Evolutionary conservation across 176 grass and related monocot genomes (phyloP).

Genomic region (barley (Hordeum vulgare)): DNA sequence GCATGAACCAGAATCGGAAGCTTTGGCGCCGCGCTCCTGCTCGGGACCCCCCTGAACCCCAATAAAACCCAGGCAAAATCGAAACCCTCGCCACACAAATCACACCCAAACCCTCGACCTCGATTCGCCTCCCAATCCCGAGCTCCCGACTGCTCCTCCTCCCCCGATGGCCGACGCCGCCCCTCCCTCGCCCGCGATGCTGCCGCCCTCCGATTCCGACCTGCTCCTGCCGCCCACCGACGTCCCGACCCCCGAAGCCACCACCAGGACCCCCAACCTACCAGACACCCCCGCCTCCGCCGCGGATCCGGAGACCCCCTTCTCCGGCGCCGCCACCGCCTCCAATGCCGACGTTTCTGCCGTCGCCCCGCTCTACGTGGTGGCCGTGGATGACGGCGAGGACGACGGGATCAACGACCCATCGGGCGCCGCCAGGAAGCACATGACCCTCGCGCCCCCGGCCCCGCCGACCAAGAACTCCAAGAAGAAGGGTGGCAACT

Average conservation of each 20-base stretch:
- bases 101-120: not conserved
- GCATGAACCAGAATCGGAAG: not conserved
- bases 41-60: not conserved
- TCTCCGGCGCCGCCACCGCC: constrained; percentile 20
- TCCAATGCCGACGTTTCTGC: constrained; percentile 28
- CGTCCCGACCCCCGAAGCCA: constrained; percentile 3
- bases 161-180: not conserved
- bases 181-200: not conserved
- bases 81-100: not conserved
- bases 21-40: not conserved
- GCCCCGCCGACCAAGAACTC: constrained; percentile 54
- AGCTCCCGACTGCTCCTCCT: not conserved
- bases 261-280: constrained; percentile 17
- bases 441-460: constrained; percentile 32
- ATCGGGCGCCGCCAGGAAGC: constrained; percentile 12
- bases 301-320: constrained; percentile 22
- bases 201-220: not conserved
- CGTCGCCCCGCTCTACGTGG: not conserved
- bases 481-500: constrained; percentile 71
- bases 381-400: constrained; percentile 7
- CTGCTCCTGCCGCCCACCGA: not conserved
- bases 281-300: constrained; percentile 36
- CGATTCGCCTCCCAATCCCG: not conserved
- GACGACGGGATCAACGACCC: constrained; percentile 42
- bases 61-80: not conserved